A percentile compares a stretch with the other conserved stretches of the same genome.
Conservation (phyloP, 257 asterid genomes). For the Mentha longifolia region DNA sequence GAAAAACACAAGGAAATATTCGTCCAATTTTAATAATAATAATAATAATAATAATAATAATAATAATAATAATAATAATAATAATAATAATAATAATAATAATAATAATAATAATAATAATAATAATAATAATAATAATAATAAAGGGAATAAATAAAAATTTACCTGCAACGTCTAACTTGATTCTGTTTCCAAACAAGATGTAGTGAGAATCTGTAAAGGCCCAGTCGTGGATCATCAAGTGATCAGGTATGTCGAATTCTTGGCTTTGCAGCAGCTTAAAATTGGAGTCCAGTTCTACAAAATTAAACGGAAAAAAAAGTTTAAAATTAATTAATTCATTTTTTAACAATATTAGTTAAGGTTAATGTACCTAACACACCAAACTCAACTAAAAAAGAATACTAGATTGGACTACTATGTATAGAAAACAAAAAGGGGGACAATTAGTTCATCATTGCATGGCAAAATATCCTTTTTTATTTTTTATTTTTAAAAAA, state of each 20-base stretch:
- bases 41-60: no score
- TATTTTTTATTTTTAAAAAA: no score
- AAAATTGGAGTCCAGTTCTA: constrained; percentile 83
- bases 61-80: no score
- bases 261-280: constrained; percentile 74
- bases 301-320: background rate
- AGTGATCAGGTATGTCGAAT: constrained; percentile 80
- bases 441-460: background rate
- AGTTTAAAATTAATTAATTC: background rate
- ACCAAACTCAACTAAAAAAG: background rate
- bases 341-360: background rate
- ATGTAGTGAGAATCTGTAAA: constrained; percentile 83
- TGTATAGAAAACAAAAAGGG: background rate
- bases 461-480: background rate
- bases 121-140: no score
- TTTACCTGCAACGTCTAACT: constrained; percentile 80
- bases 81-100: no score
- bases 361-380: no score
- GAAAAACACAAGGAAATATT: no score
- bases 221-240: constrained; percentile 99
- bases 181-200: constrained; percentile 89
- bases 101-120: no score
- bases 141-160: no score
- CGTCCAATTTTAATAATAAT: no score
- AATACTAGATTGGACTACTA: background rate